Evolutionary conservation across 345 rosid species (phyloP).

Genomic region (Salix purpurea): DNA sequence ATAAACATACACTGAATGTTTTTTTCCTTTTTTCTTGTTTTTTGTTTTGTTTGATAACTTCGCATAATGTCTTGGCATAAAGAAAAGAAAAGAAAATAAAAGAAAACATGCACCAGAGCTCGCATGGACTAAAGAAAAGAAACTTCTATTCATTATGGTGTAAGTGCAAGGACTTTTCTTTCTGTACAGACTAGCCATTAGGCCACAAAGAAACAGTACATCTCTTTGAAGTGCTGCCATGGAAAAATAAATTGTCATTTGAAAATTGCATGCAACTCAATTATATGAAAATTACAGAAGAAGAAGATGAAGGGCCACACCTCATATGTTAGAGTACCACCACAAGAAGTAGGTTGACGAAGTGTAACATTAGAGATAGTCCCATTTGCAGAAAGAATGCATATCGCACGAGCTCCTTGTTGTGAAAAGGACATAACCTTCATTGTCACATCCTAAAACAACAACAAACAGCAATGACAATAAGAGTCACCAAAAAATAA

Average conservation of each 20-base stretch:
- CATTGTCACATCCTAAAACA: slow-evolving; percentile 78
- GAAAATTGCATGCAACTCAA: not conserved
- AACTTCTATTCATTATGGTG: too few species aligned
- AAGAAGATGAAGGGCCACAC: slow-evolving; percentile 32
- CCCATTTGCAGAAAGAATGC: slow-evolving; percentile 84
- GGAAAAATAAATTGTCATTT: not conserved
- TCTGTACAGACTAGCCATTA: not conserved
- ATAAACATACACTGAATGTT: too few species aligned
- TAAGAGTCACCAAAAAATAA: not conserved
- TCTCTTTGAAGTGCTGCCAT: not conserved
- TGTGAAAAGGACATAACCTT: slow-evolving; percentile 87
- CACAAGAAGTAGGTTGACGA: slow-evolving; percentile 73
- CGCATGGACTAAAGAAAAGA: too few species aligned
- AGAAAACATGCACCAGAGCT: too few species aligned
- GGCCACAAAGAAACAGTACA: not conserved
- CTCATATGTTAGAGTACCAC: slow-evolving; percentile 95
- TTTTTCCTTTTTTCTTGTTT: too few species aligned
- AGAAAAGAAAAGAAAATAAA: too few species aligned
- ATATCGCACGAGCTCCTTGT: slow-evolving; percentile 76
- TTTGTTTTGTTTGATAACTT: too few species aligned
- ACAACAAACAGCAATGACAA: not conserved
- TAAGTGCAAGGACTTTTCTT: too few species aligned
- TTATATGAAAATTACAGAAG: not conserved
- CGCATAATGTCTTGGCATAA: too few species aligned
- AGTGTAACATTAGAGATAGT: slow-evolving; percentile 83